phyloP scores from a whole-genome alignment of 1,284 basidiomycete species.

The Malassezia furfur region DNA sequence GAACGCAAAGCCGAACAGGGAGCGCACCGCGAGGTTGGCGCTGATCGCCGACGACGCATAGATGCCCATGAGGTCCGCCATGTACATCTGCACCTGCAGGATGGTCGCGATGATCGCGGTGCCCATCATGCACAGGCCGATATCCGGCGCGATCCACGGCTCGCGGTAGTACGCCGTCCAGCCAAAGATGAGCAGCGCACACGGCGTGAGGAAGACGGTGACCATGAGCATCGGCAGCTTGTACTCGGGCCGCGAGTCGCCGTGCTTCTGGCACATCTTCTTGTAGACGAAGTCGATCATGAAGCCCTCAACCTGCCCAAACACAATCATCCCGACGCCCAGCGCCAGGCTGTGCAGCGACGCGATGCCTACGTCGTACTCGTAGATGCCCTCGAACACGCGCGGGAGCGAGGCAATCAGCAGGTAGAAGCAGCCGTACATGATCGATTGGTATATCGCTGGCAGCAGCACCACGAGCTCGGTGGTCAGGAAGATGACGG shows the following conservation, averaged over 20 bases:
- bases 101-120: constrained; percentile 25
- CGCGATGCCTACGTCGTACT: constrained; percentile 51
- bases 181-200: constrained; percentile 59
- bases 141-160: constrained; percentile 62
- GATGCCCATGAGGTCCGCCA: constrained; percentile 38
- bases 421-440: constrained; percentile 50
- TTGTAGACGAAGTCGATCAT: constrained; percentile 56
- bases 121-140: constrained; percentile 24
- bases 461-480: constrained; percentile 54
- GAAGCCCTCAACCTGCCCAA: constrained; percentile 58
- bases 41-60: constrained; percentile 45
- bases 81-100: constrained; percentile 28
- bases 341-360: constrained; percentile 61
- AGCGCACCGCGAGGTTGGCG: constrained; percentile 35
- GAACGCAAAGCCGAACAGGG: constrained; percentile 43
- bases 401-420: constrained; percentile 61
- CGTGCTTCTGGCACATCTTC: constrained; percentile 54
- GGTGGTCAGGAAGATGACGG: constrained; percentile 52
- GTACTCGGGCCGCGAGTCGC: constrained; percentile 53
- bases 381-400: constrained; percentile 55
- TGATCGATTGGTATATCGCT: constrained; percentile 52
- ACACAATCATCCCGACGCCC: constrained; percentile 34
- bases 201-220: constrained; percentile 54
- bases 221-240: constrained; percentile 56
- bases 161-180: constrained; percentile 57